Evolutionary conservation across 1,284 basidiomycete genomes (phyloP).

Genomic region (Marasmius fiardii): DNA sequence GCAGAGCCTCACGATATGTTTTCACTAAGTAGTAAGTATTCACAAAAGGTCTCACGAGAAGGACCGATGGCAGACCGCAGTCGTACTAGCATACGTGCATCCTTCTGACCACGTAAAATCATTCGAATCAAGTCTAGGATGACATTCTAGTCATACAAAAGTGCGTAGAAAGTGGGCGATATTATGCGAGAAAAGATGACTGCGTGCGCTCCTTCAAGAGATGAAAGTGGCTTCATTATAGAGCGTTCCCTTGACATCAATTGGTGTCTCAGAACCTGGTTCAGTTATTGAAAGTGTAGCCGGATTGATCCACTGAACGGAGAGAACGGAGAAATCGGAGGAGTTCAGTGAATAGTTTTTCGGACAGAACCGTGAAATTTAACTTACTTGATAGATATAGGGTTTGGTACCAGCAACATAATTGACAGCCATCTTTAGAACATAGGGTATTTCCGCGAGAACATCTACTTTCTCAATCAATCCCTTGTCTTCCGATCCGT

Average conservation of each 20-base stretch:
- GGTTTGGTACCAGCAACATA: slow-evolving; percentile 92
- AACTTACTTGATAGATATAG: slow-evolving; percentile 84
- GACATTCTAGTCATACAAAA: neutral
- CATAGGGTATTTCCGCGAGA: slow-evolving; percentile 92
- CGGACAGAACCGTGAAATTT: slow-evolving; percentile 3
- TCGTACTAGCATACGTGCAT: no score
- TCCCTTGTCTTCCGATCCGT: slow-evolving; percentile 65
- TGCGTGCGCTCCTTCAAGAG: slow-evolving; percentile 39
- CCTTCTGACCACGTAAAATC: no score
- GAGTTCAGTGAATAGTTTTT: slow-evolving; percentile 13
- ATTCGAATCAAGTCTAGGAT: no score
- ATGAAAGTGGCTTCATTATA: slow-evolving; percentile 95
- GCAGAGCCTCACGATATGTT: no score
- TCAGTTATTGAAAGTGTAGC: slow-evolving; percentile 67
- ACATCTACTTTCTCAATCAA: slow-evolving; percentile 97
- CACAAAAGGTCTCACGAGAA: no score
- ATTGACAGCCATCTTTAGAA: slow-evolving; percentile 86
- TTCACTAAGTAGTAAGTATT: no score
- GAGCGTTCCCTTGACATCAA: slow-evolving; percentile 67
- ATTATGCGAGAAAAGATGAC: neutral
- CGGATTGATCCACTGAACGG: slow-evolving; percentile 84
- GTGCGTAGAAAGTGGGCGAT: neutral
- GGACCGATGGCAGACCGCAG: no score
- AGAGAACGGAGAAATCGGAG: slow-evolving; percentile 10
- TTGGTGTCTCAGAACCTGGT: slow-evolving; percentile 42